These are phyloP conservation scores for Blastobotrys serpentis DNA, from an alignment of 1,139 yeast species.

Conservation along the genomic window DNA sequence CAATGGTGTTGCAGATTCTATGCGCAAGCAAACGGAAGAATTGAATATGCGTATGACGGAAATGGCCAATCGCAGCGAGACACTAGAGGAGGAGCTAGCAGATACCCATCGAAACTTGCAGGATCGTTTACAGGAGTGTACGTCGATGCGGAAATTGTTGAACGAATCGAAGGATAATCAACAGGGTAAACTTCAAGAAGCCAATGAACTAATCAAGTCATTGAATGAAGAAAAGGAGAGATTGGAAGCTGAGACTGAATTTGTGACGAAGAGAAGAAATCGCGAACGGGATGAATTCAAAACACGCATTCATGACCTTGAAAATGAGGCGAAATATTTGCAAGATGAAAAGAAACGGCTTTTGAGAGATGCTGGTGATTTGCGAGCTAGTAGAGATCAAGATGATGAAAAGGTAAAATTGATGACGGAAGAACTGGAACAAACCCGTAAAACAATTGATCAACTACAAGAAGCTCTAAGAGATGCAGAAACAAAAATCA, in stretches of 20 bases:
- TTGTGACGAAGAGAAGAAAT: constrained; percentile 51
- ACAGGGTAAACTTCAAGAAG: constrained; percentile 48
- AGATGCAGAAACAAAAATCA: constrained; percentile 33
- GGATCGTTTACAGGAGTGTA: constrained; percentile 77
- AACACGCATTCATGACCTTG: constrained; percentile 34
- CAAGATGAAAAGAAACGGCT: constrained; percentile 33
- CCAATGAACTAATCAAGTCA: constrained; percentile 44
- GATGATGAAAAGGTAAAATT: constrained; percentile 31
- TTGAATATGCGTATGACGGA: constrained; percentile 67
- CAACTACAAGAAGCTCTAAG: constrained; percentile 31
- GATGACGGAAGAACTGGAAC: constrained; percentile 33
- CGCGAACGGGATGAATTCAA: constrained; percentile 44
- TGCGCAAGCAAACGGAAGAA: constrained; percentile 73
- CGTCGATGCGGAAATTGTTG: constrained; percentile 66
- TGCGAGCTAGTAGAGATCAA: constrained; percentile 28
- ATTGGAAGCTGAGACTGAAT: constrained; percentile 54
- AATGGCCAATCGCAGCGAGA: constrained; percentile 56
- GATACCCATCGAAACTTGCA: constrained; percentile 72
- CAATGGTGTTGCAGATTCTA: constrained; percentile 24
- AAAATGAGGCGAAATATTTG: constrained; percentile 31
- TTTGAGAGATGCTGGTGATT: constrained; percentile 27
- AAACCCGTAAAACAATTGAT: constrained; percentile 25
- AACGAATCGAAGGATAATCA: constrained; percentile 66
- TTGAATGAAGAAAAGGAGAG: constrained; percentile 60
- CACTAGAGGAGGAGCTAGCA: constrained; percentile 73